These are phyloP conservation scores for Hemisphaericaspora xylofermentans DNA, from an alignment of 1,139 yeast species.

Conservation along the genomic window DNA sequence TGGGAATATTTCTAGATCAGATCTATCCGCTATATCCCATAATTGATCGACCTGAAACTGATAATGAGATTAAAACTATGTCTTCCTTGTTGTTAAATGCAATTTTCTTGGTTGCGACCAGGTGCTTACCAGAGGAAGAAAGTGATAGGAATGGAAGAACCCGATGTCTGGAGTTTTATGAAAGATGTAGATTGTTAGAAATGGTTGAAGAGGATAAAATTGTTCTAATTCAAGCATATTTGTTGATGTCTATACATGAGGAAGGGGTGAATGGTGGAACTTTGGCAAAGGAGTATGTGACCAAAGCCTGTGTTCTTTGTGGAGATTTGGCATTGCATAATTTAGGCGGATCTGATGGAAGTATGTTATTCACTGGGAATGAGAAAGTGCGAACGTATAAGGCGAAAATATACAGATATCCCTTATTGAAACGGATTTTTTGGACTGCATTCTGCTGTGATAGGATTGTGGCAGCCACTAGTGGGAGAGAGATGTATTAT, in stretches of 20 bases:
- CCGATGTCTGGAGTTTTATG: conserved; percentile 20
- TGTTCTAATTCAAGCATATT: conserved; percentile 24
- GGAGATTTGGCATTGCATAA: conserved; percentile 27
- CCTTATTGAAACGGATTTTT: conserved; percentile 21
- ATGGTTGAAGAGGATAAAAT: conserved; percentile 25
- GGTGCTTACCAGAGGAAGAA: conserved; percentile 15
- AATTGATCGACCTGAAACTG: conserved; percentile 18
- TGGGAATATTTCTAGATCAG: conserved; percentile 20
- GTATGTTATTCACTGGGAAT: conserved; percentile 3
- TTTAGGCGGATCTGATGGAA: conserved; percentile 21
- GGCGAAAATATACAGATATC: conserved; percentile 14
- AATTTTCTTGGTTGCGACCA: conserved; percentile 20
- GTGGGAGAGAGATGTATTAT: conserved; percentile 25
- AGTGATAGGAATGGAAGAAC: conserved; percentile 9
- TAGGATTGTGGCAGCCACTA: conserved; percentile 23
- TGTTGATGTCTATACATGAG: conserved; percentile 26
- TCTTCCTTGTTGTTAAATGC: conserved; percentile 27
- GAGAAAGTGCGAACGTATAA: conserved; percentile 8
- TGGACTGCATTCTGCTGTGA: conserved; percentile 29
- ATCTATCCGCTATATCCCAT: conserved; percentile 27
- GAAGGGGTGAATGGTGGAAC: conserved; percentile 28
- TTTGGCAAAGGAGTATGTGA: conserved; percentile 20
- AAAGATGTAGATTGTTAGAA: conserved; percentile 24
- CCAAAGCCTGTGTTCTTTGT: conserved; percentile 24
- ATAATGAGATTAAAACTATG: conserved; percentile 11